phyloP scores from a whole-genome alignment of 2,329 filamentous ascomycete genomes.

The Alternaria ventricosa region DNA sequence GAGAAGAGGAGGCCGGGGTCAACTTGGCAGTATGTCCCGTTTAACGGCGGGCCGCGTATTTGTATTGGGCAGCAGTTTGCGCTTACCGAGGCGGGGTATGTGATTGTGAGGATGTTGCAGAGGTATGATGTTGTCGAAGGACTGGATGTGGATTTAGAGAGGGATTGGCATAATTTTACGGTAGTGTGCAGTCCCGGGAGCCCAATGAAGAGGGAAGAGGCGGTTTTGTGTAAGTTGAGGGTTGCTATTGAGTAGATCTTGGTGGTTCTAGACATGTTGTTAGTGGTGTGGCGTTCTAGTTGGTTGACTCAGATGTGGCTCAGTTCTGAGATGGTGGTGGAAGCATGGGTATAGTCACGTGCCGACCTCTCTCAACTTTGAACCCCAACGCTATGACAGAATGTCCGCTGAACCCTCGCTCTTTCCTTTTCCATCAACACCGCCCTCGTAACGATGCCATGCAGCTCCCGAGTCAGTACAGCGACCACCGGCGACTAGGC shows the following conservation, averaged over 20 bases:
- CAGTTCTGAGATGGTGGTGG: background rate
- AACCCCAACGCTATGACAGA: background rate
- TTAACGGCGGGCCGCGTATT: conserved; percentile 33
- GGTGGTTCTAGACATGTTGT: background rate
- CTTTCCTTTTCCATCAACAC: background rate
- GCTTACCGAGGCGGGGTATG: conserved; percentile 23
- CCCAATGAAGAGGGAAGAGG: background rate
- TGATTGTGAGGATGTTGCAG: conserved; percentile 5
- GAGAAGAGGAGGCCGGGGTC: conserved; percentile 9
- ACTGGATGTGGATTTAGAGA: conserved; percentile 2
- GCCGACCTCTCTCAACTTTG: too few species aligned
- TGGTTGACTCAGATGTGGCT: background rate
- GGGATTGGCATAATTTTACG: conserved; percentile 12
- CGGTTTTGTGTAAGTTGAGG: conserved; percentile 3
- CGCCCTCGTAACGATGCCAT: background rate
- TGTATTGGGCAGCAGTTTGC: conserved; percentile 30
- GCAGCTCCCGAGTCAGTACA: background rate
- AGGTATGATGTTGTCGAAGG: conserved; percentile 3
- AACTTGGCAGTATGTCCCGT: conserved; percentile 32
- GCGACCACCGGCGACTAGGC: background rate
- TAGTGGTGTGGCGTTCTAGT: background rate
- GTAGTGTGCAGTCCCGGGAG: conserved; percentile 8
- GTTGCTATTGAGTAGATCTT: conserved; percentile 1
- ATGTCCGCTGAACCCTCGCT: background rate
- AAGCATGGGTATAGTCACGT: background rate